Evolutionary conservation across 2,329 filamentous ascomycete genomes (phyloP).

Genomic region (Huntiella moniliformis): DNA sequence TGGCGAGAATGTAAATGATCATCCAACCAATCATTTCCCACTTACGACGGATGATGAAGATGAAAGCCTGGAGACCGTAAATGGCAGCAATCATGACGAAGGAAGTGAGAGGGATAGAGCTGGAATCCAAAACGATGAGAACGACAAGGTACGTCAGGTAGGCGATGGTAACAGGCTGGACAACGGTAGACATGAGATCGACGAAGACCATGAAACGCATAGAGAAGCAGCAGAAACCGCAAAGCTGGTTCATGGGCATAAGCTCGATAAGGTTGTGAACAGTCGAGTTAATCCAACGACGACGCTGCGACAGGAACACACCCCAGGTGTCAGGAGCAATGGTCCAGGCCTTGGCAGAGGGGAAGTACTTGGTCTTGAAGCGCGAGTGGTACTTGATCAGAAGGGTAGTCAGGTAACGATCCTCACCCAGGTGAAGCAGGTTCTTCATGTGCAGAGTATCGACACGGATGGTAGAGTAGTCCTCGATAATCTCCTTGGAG

Average conservation of each 20-base stretch:
- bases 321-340: constrained; percentile 87
- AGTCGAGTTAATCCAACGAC: constrained; percentile 98
- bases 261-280: constrained; percentile 95
- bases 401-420: constrained; percentile 89
- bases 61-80: constrained; percentile 89
- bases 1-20: constrained; percentile 81
- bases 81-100: constrained; percentile 89
- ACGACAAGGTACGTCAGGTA: constrained; percentile 86
- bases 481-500: constrained; percentile 73
- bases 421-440: constrained; percentile 83
- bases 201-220: constrained; percentile 97
- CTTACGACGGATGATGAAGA: constrained; percentile 89
- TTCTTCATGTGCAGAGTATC: constrained; percentile 99
- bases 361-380: constrained; percentile 98
- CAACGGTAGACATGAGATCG: constrained; percentile 76
- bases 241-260: constrained; percentile 80
- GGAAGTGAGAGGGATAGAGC: constrained; percentile 59
- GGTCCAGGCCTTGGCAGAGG: constrained; percentile 83
- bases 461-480: constrained; percentile 82
- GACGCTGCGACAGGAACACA: constrained; percentile 93
- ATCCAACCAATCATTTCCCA: constrained; percentile 99
- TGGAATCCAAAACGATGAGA: constrained; percentile 40
- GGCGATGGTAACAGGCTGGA: constrained; percentile 76
- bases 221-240: constrained; percentile 98
- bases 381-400: constrained; percentile 79